Base-by-base conservation (phyloP, 1,284 basidiomycete species). In the Megacollybia platyphylla region DNA sequence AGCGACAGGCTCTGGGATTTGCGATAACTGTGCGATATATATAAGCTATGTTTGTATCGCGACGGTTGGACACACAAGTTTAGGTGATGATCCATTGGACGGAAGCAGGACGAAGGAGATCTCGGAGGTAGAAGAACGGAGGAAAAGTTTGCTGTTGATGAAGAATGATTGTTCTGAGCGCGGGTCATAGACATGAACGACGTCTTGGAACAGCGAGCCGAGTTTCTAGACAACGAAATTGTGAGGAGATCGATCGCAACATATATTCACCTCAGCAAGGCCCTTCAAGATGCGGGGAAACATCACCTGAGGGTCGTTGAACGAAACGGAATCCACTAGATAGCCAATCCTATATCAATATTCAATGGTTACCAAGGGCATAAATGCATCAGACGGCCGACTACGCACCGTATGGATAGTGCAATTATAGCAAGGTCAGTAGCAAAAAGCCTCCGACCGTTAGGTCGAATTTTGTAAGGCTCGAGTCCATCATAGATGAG, bases 161-260 rank as follows among this genome's bases (percentile, higher is more conserved):
- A 75, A 57, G 51, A 76, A 72, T 8, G 67, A 62, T 47, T 77
- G 74, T 4, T 57, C 54, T 2, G 64, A 61, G 15, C 48, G 42
- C 5, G 58, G 41, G 10, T 73, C 68, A 34, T 68, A 59, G 36
- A 71, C 48, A 39, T 69, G 54, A 28, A 60, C 44, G 26, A 75
- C 54, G 11, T 55, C 40, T 2, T 49, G 30, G 50, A 73, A 73
- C 6, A 48, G 41, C 1, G 55, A 39, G 20, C 15, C 15, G 15
- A 48, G 47, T 46, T 51, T 42, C 54, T 46, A 39, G 28, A 37
- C 20, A 24, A 15, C 36, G 4, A 31, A 20, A 15, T 15, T 15
- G 30, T 31, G 6, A 34, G 32, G 20, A 45, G 31, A 36, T 18
- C 32, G 11, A 36, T 35, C 39, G n/a, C 42, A 44, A 6, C n/a